Evolutionary conservation across 176 grass and related monocot genomes (phyloP).

Genomic region (Triticum aestivum): DNA sequence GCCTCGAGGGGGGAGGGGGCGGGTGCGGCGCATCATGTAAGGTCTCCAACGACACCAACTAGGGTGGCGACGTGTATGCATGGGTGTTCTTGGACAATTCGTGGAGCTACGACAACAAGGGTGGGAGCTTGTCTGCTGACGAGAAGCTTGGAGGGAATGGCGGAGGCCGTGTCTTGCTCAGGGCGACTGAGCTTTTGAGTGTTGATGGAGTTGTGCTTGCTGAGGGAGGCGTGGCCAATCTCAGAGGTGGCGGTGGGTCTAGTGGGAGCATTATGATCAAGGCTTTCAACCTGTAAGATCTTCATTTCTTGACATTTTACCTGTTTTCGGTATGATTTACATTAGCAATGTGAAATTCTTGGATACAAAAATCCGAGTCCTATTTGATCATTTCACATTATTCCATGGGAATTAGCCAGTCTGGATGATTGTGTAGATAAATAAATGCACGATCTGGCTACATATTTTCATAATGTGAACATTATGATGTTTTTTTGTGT

Average conservation of each 20-base stretch:
- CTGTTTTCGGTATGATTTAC: slow-evolving; percentile 5
- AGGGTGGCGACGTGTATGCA: slow-evolving; percentile 88
- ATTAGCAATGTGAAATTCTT: slow-evolving; percentile 2
- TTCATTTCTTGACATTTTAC: neutral
- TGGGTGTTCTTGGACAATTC: slow-evolving; percentile 60
- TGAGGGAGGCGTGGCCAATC: slow-evolving; percentile 77
- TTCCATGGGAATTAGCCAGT: neutral
- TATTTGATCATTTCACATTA: neutral
- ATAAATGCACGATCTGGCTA: neutral
- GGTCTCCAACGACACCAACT: slow-evolving; percentile 74
- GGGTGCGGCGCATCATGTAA: slow-evolving; percentile 77
- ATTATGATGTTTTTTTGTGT: slow-evolving; percentile 48
- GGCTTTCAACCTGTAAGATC: slow-evolving; percentile 90
- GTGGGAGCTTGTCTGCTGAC: slow-evolving; percentile 46
- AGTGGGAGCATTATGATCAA: slow-evolving; percentile 91
- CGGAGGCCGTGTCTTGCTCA: slow-evolving; percentile 67
- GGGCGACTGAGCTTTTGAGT: slow-evolving; percentile 40
- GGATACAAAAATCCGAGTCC: neutral
- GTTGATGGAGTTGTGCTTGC: slow-evolving; percentile 67
- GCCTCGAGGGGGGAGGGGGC: slow-evolving; percentile 66
- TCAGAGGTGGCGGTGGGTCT: slow-evolving; percentile 71
- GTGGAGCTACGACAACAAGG: slow-evolving; percentile 88
- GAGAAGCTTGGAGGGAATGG: slow-evolving; percentile 61
- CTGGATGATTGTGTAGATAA: neutral
- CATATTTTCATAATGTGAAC: neutral